phyloP scores from a whole-genome alignment of 208 protist species.

The Phytomonas serpens region DNA sequence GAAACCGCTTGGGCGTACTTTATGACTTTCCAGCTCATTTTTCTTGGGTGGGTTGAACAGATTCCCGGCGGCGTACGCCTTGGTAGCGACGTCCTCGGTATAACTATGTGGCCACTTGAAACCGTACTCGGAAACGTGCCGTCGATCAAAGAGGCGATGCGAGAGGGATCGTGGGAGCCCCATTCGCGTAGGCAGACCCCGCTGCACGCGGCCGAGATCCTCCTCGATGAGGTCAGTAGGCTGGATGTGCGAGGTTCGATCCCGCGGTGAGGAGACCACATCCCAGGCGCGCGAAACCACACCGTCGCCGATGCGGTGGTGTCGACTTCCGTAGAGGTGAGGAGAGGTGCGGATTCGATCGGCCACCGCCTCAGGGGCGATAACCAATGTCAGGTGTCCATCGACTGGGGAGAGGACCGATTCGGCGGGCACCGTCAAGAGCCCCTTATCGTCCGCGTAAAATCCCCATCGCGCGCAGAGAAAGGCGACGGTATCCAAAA shows the following conservation, averaged over 20 bases:
- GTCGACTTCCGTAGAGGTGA: constrained; percentile 66
- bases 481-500: constrained; percentile 67
- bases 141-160: constrained; percentile 65
- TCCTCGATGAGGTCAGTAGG: constrained; percentile 55
- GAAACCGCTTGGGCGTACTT: constrained; percentile 43
- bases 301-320: constrained; percentile 72
- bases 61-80: constrained; percentile 60
- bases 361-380: constrained; percentile 31
- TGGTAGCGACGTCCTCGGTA: constrained; percentile 47
- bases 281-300: constrained; percentile 73
- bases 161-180: constrained; percentile 52
- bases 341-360: constrained; percentile 60
- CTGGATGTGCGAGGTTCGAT: constrained; percentile 3
- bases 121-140: constrained; percentile 68
- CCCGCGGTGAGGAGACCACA: constrained; percentile 38
- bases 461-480: constrained; percentile 85
- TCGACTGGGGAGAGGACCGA: constrained; percentile 56
- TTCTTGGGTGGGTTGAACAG: constrained; percentile 55
- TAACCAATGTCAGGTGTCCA: constrained; percentile 43
- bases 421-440: constrained; percentile 65
- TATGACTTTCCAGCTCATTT: constrained; percentile 33
- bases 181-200: constrained; percentile 53
- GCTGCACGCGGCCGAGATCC: constrained; percentile 52
- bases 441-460: constrained; percentile 79
- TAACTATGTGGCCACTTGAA: constrained; percentile 72